A percentile compares a stretch with the other conserved stretches of the same genome.
phyloP scores from a whole-genome alignment of 306 rosid genomes.

The Dryas alaskensis region DNA sequence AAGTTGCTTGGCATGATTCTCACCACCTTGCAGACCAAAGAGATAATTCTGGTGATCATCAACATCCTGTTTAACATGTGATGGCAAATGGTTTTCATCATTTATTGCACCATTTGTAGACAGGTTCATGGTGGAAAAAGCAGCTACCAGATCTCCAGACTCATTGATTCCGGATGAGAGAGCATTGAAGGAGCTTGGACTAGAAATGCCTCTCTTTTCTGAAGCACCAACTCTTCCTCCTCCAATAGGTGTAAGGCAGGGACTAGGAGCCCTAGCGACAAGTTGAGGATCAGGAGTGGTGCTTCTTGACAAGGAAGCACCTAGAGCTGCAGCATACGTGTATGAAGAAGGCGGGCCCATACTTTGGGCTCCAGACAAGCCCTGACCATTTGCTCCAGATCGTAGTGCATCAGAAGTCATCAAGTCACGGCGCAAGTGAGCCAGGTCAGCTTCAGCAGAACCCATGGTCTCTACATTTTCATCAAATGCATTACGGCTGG shows the following conservation, averaged over 20 bases:
- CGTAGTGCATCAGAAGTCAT: conserved; percentile 42
- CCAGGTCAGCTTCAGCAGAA: conserved; percentile 63
- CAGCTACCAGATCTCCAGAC: conserved; percentile 67
- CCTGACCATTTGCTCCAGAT: conserved; percentile 62
- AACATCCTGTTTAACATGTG: conserved; percentile 62
- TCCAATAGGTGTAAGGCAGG: conserved; percentile 87
- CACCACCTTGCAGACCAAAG: conserved; percentile 78
- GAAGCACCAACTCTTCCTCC: conserved; percentile 61
- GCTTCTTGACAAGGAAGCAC: conserved; percentile 84
- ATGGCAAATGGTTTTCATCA: conserved; percentile 54
- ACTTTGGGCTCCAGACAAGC: conserved; percentile 61
- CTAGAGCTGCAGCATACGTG: conserved; percentile 82
- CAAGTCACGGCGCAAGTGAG: conserved; percentile 49
- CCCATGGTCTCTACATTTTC: conserved; percentile 60
- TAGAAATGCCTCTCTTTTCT: conserved; percentile 67
- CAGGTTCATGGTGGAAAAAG: conserved; percentile 77
- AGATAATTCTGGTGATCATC: conserved; percentile 60
- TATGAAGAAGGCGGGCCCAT: conserved; percentile 59
- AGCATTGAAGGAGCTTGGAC: conserved; percentile 59
- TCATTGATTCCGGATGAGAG: conserved; percentile 62
- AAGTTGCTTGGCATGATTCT: conserved; percentile 62
- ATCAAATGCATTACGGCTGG: conserved; percentile 83
- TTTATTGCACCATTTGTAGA: conserved; percentile 53
- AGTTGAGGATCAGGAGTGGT: conserved; percentile 89
- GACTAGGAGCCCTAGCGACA: conserved; percentile 91